These are phyloP conservation scores for Penicillium dipodomyicola DNA, from an alignment of 495 filamentous ascomycete genomes.

Conservation along the genomic window DNA sequence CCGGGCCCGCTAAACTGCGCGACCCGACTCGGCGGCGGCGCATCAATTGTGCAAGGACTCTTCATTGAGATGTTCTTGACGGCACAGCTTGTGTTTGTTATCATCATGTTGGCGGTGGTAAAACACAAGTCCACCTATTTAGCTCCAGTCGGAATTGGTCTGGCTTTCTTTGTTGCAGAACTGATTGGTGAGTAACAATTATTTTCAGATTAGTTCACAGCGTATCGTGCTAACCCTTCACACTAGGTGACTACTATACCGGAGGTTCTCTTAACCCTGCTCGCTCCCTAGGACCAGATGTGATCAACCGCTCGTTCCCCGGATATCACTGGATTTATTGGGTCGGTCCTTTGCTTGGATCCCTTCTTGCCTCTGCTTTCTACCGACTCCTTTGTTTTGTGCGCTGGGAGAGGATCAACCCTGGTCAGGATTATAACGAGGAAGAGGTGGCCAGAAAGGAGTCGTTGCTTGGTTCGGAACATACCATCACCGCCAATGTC, in stretches of 20 bases:
- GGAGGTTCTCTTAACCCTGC: conserved; percentile 73
- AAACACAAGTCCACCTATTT: conserved; percentile 79
- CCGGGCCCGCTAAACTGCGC: conserved; percentile 60
- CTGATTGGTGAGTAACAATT: conserved; percentile 50
- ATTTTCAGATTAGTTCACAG: background rate
- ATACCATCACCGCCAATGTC: conserved; percentile 10
- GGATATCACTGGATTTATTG: conserved; percentile 56
- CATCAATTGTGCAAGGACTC: conserved; percentile 62
- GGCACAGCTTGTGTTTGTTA: conserved; percentile 69
- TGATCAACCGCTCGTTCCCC: conserved; percentile 63
- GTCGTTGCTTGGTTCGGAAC: conserved; percentile 12
- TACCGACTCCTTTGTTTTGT: conserved; percentile 65
- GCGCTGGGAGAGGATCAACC: conserved; percentile 76
- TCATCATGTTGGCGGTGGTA: conserved; percentile 81
- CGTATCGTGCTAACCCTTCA: background rate
- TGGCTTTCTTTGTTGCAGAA: conserved; percentile 68
- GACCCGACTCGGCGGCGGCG: conserved; percentile 56
- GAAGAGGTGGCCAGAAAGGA: conserved; percentile 25
- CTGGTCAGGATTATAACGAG: conserved; percentile 62
- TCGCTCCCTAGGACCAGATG: conserved; percentile 67
- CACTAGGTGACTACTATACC: conserved; percentile 63
- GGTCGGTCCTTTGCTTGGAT: conserved; percentile 66
- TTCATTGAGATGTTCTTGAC: conserved; percentile 84
- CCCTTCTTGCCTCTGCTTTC: conserved; percentile 64
- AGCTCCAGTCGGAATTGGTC: conserved; percentile 75